These are phyloP conservation scores for Theileria orientalis DNA, from an alignment of 169 alveolate species.

Conservation along the genomic window DNA sequence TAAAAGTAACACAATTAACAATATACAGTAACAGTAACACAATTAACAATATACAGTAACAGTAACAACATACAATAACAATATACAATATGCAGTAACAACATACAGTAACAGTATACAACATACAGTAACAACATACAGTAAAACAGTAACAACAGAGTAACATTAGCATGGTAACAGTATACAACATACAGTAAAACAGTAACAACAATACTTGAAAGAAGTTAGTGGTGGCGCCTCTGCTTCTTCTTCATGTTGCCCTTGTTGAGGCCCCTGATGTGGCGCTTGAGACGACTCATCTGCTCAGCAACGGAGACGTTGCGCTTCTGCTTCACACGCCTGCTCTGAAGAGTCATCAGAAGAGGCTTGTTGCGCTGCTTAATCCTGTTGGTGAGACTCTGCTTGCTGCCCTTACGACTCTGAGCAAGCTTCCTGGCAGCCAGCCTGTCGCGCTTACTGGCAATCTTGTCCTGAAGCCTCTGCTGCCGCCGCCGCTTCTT, in stretches of 20 bases:
- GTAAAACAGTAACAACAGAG: too few species aligned
- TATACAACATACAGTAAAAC: too few species aligned
- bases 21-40: too few species aligned
- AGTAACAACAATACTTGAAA: too few species aligned
- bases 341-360: constrained; percentile 71
- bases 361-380: constrained; percentile 75
- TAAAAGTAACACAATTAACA: too few species aligned
- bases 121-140: too few species aligned
- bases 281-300: constrained; percentile 37
- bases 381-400: constrained; percentile 72
- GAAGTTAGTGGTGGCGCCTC: constrained; percentile 34
- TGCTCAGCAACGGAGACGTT: constrained; percentile 35
- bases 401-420: constrained; percentile 59
- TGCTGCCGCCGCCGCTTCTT: constrained; percentile 34
- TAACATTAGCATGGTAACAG: too few species aligned
- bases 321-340: constrained; percentile 26
- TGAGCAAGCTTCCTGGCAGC: constrained; percentile 19
- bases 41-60: too few species aligned
- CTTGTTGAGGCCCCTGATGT: constrained; percentile 42
- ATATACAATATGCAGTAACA: too few species aligned
- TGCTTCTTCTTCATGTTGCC: constrained; percentile 47
- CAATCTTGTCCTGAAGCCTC: not conserved
- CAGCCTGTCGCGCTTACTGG: constrained; percentile 20
- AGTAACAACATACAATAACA: too few species aligned
- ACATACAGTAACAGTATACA: too few species aligned